phyloP scores from a whole-genome alignment of 495 filamentous ascomycete species.

The Penicillium subrubescens region DNA sequence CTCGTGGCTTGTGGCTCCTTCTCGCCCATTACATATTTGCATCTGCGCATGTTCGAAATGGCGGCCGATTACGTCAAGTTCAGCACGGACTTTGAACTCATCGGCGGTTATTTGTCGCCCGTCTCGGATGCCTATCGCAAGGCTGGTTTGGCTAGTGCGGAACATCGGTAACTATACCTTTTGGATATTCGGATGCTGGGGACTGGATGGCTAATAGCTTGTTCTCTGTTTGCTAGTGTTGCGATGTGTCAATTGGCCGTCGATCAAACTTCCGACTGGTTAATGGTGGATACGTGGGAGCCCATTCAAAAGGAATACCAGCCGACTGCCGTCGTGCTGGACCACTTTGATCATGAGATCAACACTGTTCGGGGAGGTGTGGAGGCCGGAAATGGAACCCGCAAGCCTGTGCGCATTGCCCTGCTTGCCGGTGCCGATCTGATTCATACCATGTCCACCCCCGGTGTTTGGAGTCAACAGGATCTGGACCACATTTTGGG shows the following conservation, averaged over 20 bases:
- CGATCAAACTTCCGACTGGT: constrained; percentile 70
- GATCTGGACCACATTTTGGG: constrained; percentile 90
- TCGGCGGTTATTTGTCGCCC: constrained; percentile 80
- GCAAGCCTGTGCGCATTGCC: constrained; percentile 65
- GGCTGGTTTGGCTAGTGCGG: constrained; percentile 74
- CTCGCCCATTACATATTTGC: constrained; percentile 78
- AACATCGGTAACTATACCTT: constrained; percentile 58
- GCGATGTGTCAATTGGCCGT: constrained; percentile 80
- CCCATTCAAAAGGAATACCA: constrained; percentile 76
- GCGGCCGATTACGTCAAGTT: constrained; percentile 78
- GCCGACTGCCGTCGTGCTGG: constrained; percentile 83
- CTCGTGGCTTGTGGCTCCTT: constrained; percentile 92
- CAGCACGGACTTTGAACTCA: constrained; percentile 81
- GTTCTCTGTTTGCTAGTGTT: constrained; percentile 31
- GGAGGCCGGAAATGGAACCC: constrained; percentile 61
- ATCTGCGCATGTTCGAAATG: constrained; percentile 95
- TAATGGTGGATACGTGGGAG: constrained; percentile 88
- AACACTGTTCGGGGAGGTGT: constrained; percentile 77
- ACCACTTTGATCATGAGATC: constrained; percentile 88
- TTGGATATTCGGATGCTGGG: background rate
- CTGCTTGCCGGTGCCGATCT: constrained; percentile 82
- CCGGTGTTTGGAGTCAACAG: constrained; percentile 74
- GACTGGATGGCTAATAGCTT: background rate
- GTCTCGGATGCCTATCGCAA: constrained; percentile 92
- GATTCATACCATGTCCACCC: constrained; percentile 81